These are phyloP conservation scores for Puccinellia tenuiflora DNA, from an alignment of 176 grass and related monocot genomes.

Conservation along the genomic window DNA sequence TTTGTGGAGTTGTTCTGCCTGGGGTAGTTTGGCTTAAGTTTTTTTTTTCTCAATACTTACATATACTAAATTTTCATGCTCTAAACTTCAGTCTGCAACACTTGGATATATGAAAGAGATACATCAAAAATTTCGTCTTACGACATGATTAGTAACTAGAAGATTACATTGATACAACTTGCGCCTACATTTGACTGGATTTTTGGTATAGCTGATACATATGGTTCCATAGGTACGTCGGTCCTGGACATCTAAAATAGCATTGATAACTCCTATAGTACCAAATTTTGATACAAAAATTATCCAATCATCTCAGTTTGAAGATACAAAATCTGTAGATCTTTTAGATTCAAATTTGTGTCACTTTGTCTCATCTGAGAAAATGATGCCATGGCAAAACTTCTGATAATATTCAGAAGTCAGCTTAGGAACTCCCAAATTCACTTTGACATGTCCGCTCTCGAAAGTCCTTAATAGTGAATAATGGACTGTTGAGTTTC, in stretches of 20 bases:
- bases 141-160: background rate
- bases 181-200: background rate
- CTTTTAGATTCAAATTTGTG: background rate
- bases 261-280: background rate
- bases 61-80: background rate
- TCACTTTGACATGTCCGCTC: background rate
- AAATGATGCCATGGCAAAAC: background rate
- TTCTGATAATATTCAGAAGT: background rate
- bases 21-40: background rate
- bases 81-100: background rate
- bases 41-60: background rate
- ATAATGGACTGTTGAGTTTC: background rate
- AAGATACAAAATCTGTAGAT: background rate
- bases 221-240: background rate
- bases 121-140: background rate
- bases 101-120: background rate
- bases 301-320: background rate
- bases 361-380: background rate
- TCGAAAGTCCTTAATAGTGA: background rate
- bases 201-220: background rate
- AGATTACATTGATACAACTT: background rate
- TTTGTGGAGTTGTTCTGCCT: background rate
- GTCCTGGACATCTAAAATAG: background rate
- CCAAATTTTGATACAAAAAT: background rate
- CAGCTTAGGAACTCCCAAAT: background rate